Base-by-base conservation (phyloP, 257 asterid species). In the Lantana camara region DNA sequence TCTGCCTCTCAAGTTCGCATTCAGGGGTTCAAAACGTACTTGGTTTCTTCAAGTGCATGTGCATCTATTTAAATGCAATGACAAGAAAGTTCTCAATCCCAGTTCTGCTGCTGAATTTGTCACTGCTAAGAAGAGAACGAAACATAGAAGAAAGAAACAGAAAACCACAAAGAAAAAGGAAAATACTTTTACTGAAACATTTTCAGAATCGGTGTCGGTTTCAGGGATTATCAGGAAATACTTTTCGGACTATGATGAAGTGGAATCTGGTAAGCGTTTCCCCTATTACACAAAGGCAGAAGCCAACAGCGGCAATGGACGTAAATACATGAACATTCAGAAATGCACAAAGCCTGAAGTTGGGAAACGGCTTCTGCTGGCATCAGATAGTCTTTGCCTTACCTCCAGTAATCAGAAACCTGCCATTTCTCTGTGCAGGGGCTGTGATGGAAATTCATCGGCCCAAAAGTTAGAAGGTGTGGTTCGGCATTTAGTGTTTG, bases 221-320 rank as follows among this genome's bases (percentile, higher is more conserved):
- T 85, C 89, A 5, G 83, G 88, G 29, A 79, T 85, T 53, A 85
- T 88, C 70, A 60, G 40, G 38, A 85, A 85, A 55, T 88, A 88
- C 69, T 85, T 88, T 51, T 69, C 88, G 29, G 75, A 63, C 69
- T 50, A 56, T 35, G 82, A 83, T 56, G 91, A 85, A 69, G 89
- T 80, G 72, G 75, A 68, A 42, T 85, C 93, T 7, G 30, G 63
- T 52, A 55, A 76, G 55, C 41, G 46, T 10, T 52, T 30, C 17
- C 56, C 74, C 6, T 20, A n/a, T n/a, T n/a, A 16, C 16, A 44
- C 56, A 54, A 48, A 56, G 48, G 73, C 70, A 57, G 59, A 24
- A 32, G 14, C 40, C 19, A 53, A 50, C 62, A 37, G 64, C 17
- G 50, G 69, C 61, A 21, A 32, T 4, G 35, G 9, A 44, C 19